Percentiles rank a stretch among this genome's conserved stretches.
Conservation (phyloP, 129 eudicot species). For the Glebionis coronaria region DNA sequence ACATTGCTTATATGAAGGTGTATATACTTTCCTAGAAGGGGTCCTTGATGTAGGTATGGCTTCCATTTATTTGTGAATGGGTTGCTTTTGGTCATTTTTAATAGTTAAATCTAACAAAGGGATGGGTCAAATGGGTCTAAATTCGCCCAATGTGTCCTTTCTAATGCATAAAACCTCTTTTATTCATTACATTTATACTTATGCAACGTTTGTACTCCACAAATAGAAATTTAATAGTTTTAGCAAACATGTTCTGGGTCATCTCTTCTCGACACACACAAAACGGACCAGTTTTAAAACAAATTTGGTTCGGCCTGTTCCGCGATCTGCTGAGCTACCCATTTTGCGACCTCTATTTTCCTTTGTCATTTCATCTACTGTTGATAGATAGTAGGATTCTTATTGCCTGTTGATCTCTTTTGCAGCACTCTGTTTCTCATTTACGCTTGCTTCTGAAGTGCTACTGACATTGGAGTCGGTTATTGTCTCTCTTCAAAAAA, state of each 20-base stretch:
- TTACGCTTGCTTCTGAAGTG: slow-evolving; percentile 70
- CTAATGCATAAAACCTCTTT: not conserved
- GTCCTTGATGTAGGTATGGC: slow-evolving; percentile 61
- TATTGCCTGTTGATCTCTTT: slow-evolving; percentile 19
- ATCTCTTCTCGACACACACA: too few relatives aligned
- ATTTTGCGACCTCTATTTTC: slow-evolving; percentile 3
- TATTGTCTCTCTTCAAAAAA: slow-evolving; percentile 42
- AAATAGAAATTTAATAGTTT: too few relatives aligned
- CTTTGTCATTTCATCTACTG: not conserved
- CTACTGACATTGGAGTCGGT: slow-evolving; percentile 53
- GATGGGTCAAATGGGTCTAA: not conserved
- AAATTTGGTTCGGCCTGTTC: not conserved
- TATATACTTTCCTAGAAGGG: slow-evolving; percentile 52
- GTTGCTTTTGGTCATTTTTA: slow-evolving; percentile 6
- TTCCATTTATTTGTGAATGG: not conserved
- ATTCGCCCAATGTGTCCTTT: not conserved
- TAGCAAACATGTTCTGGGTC: too few relatives aligned
- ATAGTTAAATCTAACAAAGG: not conserved
- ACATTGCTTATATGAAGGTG: slow-evolving; percentile 60
- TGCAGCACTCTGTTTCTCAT: slow-evolving; percentile 67
- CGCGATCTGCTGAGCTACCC: not conserved
- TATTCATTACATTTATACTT: not conserved
- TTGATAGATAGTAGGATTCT: slow-evolving; percentile 3
- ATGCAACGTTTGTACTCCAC: too few relatives aligned
- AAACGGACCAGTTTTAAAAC: too few relatives aligned